These are phyloP conservation scores for Curvularia eragrostidis DNA, from an alignment of 2,329 filamentous ascomycete genomes.

Conservation along the genomic window DNA sequence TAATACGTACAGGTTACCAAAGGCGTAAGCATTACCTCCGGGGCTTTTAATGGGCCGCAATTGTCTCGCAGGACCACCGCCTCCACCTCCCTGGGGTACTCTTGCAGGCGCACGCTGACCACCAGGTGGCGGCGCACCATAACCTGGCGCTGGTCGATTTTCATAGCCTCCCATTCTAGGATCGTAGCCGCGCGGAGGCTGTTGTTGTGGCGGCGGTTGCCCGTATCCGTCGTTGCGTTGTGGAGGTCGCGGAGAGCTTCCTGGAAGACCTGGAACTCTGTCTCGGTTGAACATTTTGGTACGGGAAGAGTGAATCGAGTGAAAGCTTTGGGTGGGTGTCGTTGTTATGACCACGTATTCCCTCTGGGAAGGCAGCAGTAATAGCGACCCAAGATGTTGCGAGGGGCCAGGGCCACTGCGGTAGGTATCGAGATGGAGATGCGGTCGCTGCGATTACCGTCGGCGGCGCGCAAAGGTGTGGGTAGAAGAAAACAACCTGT, in stretches of 20 bases:
- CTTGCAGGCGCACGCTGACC: conserved; percentile 43
- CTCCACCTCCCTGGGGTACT: conserved; percentile 34
- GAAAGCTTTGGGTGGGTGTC: not conserved
- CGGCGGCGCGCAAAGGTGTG: not conserved
- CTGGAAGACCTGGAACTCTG: conserved; percentile 57
- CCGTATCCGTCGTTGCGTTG: conserved; percentile 54
- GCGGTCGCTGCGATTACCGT: not conserved
- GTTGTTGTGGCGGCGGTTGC: conserved; percentile 40
- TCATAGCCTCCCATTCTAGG: conserved; percentile 45
- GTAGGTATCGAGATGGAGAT: not conserved
- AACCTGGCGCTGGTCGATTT: conserved; percentile 35
- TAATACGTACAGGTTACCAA: conserved; percentile 54
- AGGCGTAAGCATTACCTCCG: conserved; percentile 58
- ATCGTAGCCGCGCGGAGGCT: conserved; percentile 38
- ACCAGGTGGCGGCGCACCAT: conserved; percentile 31
- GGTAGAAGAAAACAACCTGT: not conserved
- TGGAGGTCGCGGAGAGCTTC: conserved; percentile 51
- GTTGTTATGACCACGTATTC: conserved; percentile 3
- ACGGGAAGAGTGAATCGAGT: not conserved
- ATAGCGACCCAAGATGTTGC: conserved; percentile 6
- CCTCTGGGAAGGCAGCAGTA: conserved; percentile 4
- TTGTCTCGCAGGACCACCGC: conserved; percentile 42
- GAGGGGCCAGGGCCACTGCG: not conserved
- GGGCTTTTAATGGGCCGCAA: conserved; percentile 62
- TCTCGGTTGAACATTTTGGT: conserved; percentile 64